Conservation (phyloP, 768 basidiomycete species). For the Russula lepida region DNA sequence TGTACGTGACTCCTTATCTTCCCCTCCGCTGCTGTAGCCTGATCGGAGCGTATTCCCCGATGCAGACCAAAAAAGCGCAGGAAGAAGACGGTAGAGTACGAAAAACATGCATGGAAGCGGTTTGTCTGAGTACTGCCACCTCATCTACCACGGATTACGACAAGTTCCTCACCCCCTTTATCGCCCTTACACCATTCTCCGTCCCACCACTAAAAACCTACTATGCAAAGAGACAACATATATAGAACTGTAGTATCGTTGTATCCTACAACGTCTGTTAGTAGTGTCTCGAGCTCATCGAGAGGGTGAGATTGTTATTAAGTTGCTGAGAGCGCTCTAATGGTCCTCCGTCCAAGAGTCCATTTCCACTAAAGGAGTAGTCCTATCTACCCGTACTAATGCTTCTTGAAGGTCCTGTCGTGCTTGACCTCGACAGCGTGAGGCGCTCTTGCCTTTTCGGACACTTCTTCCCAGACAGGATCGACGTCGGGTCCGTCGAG, state of each 20-base stretch:
- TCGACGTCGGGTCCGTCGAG: conserved; percentile 97
- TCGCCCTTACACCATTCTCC: background rate
- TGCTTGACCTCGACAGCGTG: conserved; percentile 68
- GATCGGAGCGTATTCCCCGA: conserved; percentile 3
- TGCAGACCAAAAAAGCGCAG: conserved; percentile 45
- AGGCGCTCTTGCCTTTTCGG: conserved; percentile 47
- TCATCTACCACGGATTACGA: background rate
- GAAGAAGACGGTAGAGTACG: conserved; percentile 55
- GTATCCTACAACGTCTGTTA: conserved; percentile 6
- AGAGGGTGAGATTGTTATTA: background rate
- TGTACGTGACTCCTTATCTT: conserved; percentile 39
- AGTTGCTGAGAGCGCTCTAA: background rate
- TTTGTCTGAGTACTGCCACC: conserved; percentile 32
- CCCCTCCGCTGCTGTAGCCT: background rate
- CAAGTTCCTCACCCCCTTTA: background rate
- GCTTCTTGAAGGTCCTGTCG: conserved; percentile 34
- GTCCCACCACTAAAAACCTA: background rate
- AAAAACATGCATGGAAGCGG: conserved; percentile 73
- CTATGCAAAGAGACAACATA: background rate
- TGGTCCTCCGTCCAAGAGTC: background rate
- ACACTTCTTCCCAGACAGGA: conserved; percentile 89
- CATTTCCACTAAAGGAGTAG: background rate
- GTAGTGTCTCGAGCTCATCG: background rate
- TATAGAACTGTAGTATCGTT: background rate
- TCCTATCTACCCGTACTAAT: background rate